Base-by-base conservation (phyloP, 768 basidiomycete species). In the Tulasnella sp. region DNA sequence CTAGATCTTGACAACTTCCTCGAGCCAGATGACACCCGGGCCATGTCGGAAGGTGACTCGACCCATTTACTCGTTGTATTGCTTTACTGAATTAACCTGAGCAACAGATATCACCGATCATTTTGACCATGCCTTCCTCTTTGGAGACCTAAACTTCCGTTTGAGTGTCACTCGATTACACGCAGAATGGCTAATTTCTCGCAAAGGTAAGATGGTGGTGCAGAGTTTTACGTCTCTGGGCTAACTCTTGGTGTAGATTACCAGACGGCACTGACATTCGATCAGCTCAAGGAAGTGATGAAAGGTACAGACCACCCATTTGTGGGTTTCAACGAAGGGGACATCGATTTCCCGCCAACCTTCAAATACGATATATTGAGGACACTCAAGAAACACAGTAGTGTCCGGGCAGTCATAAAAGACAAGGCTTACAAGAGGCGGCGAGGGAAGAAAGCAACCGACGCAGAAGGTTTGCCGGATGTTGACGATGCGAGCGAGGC, bases 111-210 rank as follows among this genome's bases (percentile, higher is more conserved):
- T 95, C 71, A 95, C 94, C 0, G 95, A 97, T 83, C 91, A 89
- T 82, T 98, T 96, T 82, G 97, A 98, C 84, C 92, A 92, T 80
- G 90, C 93, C 0, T 98, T 97, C 84, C 88, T 97, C 68, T 94
- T 91, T 82, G 97, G 96, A 3, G 97, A 98, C 84, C 89, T 96
- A 81, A 98, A 97, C 85, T 98, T 98, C 83, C 89, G 97, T 44
- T 86, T 98, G 74, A 92, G 97, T 81, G 90, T 98, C 71, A 93
- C 96, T 8, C 89, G 97, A 24, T 85, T 97, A 18, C 97, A 98
- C 83, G 96, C 96, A 5, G 97, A 98, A 85, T 98, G 96, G 96
- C 87, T 98, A 4, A 91, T 97, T 80, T 90, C 94, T 36, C 90
- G 91, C 46, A 91, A 92, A 87, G 94, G 94, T 93, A n/a, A 24